A percentile compares a stretch with the other conserved stretches of the same genome.
Conservation (phyloP, 345 rosid species). For the Hypericum perforatum region DNA sequence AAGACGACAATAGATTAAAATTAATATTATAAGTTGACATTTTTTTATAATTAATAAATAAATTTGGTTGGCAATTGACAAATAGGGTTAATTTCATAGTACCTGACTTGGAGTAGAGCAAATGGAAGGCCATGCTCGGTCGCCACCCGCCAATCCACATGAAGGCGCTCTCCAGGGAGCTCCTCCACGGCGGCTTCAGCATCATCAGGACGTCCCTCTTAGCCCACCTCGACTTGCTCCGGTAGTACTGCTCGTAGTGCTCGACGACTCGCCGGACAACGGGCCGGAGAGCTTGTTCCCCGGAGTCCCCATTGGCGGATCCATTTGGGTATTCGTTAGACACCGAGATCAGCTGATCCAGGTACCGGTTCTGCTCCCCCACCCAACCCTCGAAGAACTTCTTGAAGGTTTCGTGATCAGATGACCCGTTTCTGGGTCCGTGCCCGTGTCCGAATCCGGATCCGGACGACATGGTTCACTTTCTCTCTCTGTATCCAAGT, state of each 20-base stretch:
- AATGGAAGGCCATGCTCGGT: slow-evolving; percentile 39
- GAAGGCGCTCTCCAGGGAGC: slow-evolving; percentile 34
- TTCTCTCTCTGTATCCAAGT: too few relatives aligned
- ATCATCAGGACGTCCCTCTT: slow-evolving; percentile 22
- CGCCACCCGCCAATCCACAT: slow-evolving; percentile 54
- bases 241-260: slow-evolving; percentile 40
- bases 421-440: background rate
- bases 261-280: slow-evolving; percentile 20
- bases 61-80: too few relatives aligned
- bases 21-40: too few relatives aligned
- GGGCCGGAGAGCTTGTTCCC: background rate
- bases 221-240: slow-evolving; percentile 24
- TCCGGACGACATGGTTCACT: too few relatives aligned
- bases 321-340: slow-evolving; percentile 5
- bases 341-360: slow-evolving; percentile 24
- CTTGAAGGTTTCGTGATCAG: slow-evolving; percentile 17
- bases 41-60: too few relatives aligned
- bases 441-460: background rate
- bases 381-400: slow-evolving; percentile 36
- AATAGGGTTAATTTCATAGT: too few relatives aligned
- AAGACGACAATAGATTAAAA: too few relatives aligned
- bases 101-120: slow-evolving; percentile 35
- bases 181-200: slow-evolving; percentile 40
- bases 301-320: background rate
- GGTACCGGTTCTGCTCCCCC: slow-evolving; percentile 28